Base-by-base conservation (phyloP, 2,329 filamentous ascomycete species). In the Lasiodiplodia hormozganensis region DNA sequence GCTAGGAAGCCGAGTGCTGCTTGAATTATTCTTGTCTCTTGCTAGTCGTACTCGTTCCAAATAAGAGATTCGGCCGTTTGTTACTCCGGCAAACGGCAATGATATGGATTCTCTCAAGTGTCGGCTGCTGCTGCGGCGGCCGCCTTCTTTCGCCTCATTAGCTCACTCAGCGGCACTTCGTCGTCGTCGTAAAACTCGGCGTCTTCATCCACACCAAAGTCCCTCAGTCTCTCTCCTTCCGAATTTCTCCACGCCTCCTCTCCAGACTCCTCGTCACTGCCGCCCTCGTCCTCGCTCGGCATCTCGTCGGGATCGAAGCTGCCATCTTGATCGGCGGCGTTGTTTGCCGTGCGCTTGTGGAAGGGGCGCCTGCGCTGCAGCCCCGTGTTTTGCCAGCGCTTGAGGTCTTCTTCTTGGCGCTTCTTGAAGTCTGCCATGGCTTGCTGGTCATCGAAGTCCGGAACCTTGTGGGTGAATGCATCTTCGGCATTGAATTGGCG, bases 201-300 rank as follows among this genome's bases (percentile, higher is more conserved):
- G 16, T 92, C 90, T 74, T 93, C 91, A 72, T 95, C 92, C 0
- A 96, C 92, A 1, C 92, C 92, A 74, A 90, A 96, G 74, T 96
- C 92, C 52, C 86, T 84, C 62, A 96, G 79, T 40, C 88, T 83
- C 75, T 95, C 91, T 1, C 92, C 92, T 65, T 95, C 92, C 0
- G 87, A 85, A 72, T 94, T 95, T 0, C 85, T 88, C 92, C 92
- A 96, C 5, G 82, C 86, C 52, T 85, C 85, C 73, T 87, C 84
- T 5, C 85, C 87, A 47, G 74, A 71, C 14, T 78, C 75, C 51
- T 78, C 76, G 7, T 8, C 43, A 10, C 43, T 47, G 25, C 76
- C 76, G 14, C 36, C 49, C 5, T 74, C 75, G 28, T 71, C 71
- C 21, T 74, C 72, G 14, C 71, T 66, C 1, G 49, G 67, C 11